Evolutionary conservation across 2,329 filamentous ascomycete species (phyloP).

Genomic region (Penicillium sp.): DNA sequence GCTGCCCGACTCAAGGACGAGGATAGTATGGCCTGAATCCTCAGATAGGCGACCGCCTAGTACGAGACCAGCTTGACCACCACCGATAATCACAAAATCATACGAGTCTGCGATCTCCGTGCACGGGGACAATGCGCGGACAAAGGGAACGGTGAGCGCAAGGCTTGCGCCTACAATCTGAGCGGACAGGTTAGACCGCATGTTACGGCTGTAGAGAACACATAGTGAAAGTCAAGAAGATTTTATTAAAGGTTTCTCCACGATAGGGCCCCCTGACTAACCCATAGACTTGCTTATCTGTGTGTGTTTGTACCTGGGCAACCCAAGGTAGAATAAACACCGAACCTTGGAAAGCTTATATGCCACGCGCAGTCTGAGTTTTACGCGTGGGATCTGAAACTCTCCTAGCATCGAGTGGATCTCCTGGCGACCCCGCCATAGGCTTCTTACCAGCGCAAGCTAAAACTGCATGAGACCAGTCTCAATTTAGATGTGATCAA

Average conservation of each 20-base stretch:
- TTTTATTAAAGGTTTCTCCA: not conserved
- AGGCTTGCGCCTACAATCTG: conserved; percentile 7
- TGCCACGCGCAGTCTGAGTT: not conserved
- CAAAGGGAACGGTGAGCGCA: conserved; percentile 16
- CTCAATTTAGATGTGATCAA: not conserved
- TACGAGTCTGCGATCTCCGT: conserved; percentile 28
- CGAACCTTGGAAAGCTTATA: conserved; percentile 6
- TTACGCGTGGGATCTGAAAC: not conserved
- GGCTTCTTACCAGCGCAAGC: not conserved
- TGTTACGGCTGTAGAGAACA: not conserved
- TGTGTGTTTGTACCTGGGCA: not conserved
- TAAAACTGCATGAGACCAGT: not conserved
- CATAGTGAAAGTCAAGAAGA: not conserved
- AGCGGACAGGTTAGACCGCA: not conserved
- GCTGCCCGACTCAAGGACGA: conserved; percentile 32
- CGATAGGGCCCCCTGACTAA: not conserved
- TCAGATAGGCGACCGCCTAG: conserved; percentile 44
- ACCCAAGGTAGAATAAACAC: not conserved
- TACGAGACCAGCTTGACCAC: conserved; percentile 53
- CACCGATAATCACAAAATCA: conserved; percentile 48
- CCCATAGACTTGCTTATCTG: not conserved
- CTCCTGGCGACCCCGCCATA: not conserved
- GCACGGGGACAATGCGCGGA: conserved; percentile 23
- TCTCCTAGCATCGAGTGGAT: not conserved
- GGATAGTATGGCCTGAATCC: conserved; percentile 34